A percentile compares a stretch with the other conserved stretches of the same genome.
Evolutionary conservation across 306 rosid genomes (phyloP).

Genomic region (Pueraria montana): DNA sequence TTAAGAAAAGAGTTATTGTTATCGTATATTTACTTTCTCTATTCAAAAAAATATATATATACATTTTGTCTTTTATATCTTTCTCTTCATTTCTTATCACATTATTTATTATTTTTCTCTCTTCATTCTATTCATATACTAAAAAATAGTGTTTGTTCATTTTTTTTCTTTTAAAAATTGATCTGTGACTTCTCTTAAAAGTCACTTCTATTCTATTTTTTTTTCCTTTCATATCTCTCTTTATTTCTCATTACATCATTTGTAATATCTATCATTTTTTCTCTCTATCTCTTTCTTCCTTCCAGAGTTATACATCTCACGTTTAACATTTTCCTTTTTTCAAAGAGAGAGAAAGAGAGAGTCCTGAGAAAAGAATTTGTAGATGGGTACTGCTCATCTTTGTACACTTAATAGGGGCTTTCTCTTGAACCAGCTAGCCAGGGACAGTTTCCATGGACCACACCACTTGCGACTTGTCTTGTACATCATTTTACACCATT

Average conservation of each 20-base stretch:
- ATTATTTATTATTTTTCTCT: no score
- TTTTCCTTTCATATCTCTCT: no score
- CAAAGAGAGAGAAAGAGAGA: conserved; percentile 13
- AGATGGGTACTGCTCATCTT: conserved; percentile 59
- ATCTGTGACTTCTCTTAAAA: no score
- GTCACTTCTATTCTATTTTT: no score
- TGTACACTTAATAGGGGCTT: conserved; percentile 40
- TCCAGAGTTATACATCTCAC: not conserved
- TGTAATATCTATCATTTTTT: not conserved
- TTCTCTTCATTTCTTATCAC: not conserved
- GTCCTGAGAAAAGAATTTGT: conserved; percentile 49
- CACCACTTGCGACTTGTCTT: conserved; percentile 62
- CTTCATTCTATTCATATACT: no score
- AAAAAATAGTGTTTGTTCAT: no score
- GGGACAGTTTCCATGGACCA: conserved; percentile 59
- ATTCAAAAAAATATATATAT: no score
- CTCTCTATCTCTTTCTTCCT: not conserved
- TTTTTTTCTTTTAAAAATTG: no score
- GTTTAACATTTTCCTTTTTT: not conserved
- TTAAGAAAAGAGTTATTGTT: no score
- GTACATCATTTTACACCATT: conserved; percentile 63
- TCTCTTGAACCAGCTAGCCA: not conserved
- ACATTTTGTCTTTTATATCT: no score
- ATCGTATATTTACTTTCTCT: not conserved
- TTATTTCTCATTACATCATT: not conserved